phyloP scores from a whole-genome alignment of 371 early-diverging fungal genomes.

The Mucor indicus region DNA sequence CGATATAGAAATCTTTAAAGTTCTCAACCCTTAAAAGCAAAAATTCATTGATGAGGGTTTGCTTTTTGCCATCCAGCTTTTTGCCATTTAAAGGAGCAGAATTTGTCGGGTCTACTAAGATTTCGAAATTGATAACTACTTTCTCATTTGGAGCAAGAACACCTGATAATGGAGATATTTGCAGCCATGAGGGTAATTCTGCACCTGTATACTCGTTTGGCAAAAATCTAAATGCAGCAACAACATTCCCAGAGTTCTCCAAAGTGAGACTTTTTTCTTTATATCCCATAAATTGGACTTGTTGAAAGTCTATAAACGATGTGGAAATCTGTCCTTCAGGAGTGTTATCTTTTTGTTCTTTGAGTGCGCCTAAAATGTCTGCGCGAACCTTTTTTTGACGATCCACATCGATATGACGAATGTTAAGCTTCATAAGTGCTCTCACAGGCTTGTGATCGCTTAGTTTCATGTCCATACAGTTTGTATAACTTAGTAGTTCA shows the following conservation, averaged over 20 bases:
- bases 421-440: slow-evolving; percentile 61
- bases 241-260: slow-evolving; percentile 74
- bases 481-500: slow-evolving; percentile 49
- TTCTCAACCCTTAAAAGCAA: slow-evolving; percentile 78
- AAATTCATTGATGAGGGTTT: slow-evolving; percentile 66
- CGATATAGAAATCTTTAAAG: slow-evolving; percentile 83
- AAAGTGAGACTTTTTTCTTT: slow-evolving; percentile 57
- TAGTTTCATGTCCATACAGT: slow-evolving; percentile 60
- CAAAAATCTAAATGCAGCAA: slow-evolving; percentile 68
- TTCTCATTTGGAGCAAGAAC: slow-evolving; percentile 71
- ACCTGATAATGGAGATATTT: slow-evolving; percentile 61
- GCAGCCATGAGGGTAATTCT: slow-evolving; percentile 67
- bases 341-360: slow-evolving; percentile 76
- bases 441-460: slow-evolving; percentile 96
- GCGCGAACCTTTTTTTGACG: slow-evolving; percentile 53
- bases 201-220: slow-evolving; percentile 55
- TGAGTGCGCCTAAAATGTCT: slow-evolving; percentile 69
- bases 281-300: slow-evolving; percentile 63
- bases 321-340: slow-evolving; percentile 69
- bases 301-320: slow-evolving; percentile 73
- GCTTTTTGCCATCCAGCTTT: too few relatives aligned
- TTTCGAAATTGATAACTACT: slow-evolving; percentile 64
- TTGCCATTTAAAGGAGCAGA: slow-evolving; percentile 71
- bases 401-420: slow-evolving; percentile 48
- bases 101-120: slow-evolving; percentile 62